phyloP scores from a whole-genome alignment of 2,329 filamentous ascomycete species.

The Nigrospora sphaerica region DNA sequence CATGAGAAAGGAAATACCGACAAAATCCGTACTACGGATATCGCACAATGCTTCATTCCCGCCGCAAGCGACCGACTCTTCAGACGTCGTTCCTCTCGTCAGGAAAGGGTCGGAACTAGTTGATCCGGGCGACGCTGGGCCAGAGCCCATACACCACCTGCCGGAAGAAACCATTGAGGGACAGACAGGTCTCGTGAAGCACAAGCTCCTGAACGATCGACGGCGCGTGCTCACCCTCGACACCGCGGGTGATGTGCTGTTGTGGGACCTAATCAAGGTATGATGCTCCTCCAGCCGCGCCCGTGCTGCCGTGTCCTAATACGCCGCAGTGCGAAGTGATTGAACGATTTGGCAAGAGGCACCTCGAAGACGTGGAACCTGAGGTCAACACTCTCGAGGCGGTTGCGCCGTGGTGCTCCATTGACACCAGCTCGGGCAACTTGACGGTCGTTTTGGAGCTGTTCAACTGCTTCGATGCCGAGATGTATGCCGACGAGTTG shows the following conservation, averaged over 20 bases:
- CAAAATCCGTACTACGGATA: slow-evolving; percentile 71
- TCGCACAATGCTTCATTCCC: slow-evolving; percentile 80
- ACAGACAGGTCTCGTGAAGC: slow-evolving; percentile 90
- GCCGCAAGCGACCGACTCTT: slow-evolving; percentile 32
- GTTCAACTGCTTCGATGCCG: slow-evolving; percentile 94
- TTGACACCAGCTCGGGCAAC: slow-evolving; percentile 88
- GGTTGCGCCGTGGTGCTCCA: slow-evolving; percentile 92
- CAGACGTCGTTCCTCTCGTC: slow-evolving; percentile 10
- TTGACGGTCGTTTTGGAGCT: slow-evolving; percentile 87
- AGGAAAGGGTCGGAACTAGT: slow-evolving; percentile 54
- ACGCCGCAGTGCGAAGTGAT: slow-evolving; percentile 67
- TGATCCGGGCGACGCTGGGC: slow-evolving; percentile 37
- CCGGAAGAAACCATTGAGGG: slow-evolving; percentile 85
- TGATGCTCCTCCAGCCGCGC: slow-evolving; percentile 10
- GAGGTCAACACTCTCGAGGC: slow-evolving; percentile 83
- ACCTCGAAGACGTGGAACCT: slow-evolving; percentile 85
- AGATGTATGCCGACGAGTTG: slow-evolving; percentile 92
- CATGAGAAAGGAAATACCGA: slow-evolving; percentile 56
- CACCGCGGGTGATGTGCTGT: slow-evolving; percentile 85
- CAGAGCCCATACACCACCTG: slow-evolving; percentile 58
- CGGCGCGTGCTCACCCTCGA: slow-evolving; percentile 85
- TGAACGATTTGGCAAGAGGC: slow-evolving; percentile 86
- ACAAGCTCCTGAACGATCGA: slow-evolving; percentile 84
- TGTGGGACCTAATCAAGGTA: slow-evolving; percentile 91
- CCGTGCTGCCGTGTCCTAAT: slow-evolving; percentile 8